Conservation (phyloP, 2,329 filamentous ascomycete species). For the Dactylellina parvicollis region DNA sequence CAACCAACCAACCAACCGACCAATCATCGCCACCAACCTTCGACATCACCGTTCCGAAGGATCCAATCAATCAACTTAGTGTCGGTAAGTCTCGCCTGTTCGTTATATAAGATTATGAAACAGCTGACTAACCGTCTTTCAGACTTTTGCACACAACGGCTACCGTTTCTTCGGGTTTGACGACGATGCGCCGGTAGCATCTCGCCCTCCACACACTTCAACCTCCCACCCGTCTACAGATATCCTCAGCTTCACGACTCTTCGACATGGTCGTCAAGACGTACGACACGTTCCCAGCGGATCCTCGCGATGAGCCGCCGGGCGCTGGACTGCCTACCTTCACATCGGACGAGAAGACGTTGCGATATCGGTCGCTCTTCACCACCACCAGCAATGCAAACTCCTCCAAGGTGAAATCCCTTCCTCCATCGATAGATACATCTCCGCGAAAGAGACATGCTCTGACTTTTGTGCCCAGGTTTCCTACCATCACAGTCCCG, state of each 20-base stretch:
- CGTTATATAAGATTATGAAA: too few species aligned
- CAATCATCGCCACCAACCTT: neutral
- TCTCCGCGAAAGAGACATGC: slow-evolving; percentile 69
- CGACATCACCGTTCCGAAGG: neutral
- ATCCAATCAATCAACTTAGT: neutral
- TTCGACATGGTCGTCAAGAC: slow-evolving; percentile 36
- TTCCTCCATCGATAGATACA: slow-evolving; percentile 72
- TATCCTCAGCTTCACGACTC: neutral
- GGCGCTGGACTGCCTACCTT: slow-evolving; percentile 19
- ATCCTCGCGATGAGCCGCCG: slow-evolving; percentile 42
- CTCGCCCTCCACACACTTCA: neutral
- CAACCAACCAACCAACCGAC: neutral
- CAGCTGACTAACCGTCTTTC: too few species aligned
- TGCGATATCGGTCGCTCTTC: slow-evolving; percentile 43
- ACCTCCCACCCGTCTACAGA: neutral
- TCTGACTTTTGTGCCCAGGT: slow-evolving; percentile 64
- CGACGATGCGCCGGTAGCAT: too few species aligned
- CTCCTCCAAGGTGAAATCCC: slow-evolving; percentile 9
- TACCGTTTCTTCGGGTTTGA: too few species aligned
- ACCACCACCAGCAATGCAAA: slow-evolving; percentile 27
- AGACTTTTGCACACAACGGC: too few species aligned
- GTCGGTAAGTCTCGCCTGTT: too few species aligned
- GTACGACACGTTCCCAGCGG: slow-evolving; percentile 42
- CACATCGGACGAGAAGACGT: slow-evolving; percentile 38
- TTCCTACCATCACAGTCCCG: slow-evolving; percentile 93